Percentiles rank a stretch among this genome's conserved stretches.
Conservation (phyloP, 176 grass and related monocot genomes). For the Triticum dicoccoides region DNA sequence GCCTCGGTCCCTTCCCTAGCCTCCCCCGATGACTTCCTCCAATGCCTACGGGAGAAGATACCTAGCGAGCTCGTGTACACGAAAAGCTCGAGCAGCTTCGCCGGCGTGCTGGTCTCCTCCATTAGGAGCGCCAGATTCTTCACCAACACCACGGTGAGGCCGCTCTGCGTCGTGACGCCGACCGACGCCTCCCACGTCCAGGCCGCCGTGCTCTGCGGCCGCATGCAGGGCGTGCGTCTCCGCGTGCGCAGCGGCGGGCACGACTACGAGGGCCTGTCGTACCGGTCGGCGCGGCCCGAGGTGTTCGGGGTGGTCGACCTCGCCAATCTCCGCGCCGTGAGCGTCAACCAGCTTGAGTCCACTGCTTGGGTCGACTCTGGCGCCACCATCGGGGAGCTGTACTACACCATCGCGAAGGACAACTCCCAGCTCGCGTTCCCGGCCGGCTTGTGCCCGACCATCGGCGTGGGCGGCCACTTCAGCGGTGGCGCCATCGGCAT, state of each 20-base stretch:
- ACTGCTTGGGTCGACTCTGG: conserved; percentile 67
- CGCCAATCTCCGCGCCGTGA: conserved; percentile 29
- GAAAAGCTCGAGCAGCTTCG: conserved; percentile 31
- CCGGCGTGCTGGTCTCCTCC: conserved; percentile 45
- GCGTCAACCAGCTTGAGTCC: not conserved
- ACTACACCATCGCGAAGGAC: conserved; percentile 32
- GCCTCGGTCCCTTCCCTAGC: not conserved
- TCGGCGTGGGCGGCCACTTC: conserved; percentile 58
- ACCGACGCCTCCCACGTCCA: conserved; percentile 46
- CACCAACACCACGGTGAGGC: conserved; percentile 33
- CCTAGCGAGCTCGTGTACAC: conserved; percentile 36
- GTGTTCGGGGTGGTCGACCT: conserved; percentile 55
- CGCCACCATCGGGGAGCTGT: conserved; percentile 57
- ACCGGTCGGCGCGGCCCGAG: conserved; percentile 24
- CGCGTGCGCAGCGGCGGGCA: conserved; percentile 70
- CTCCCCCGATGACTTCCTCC: conserved; percentile 41
- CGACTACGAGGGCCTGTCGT: conserved; percentile 78
- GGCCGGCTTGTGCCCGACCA: conserved; percentile 52
- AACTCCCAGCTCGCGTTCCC: conserved; percentile 31
- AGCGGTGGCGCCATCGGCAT: conserved; percentile 62
- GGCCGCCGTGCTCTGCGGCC: conserved; percentile 47
- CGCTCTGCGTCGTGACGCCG: conserved; percentile 52
- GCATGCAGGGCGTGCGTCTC: conserved; percentile 27
- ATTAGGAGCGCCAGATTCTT: conserved; percentile 48
- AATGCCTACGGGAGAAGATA: conserved; percentile 35